Base-by-base conservation (phyloP, 345 rosid genomes). In the Nasturtium officinale region DNA sequence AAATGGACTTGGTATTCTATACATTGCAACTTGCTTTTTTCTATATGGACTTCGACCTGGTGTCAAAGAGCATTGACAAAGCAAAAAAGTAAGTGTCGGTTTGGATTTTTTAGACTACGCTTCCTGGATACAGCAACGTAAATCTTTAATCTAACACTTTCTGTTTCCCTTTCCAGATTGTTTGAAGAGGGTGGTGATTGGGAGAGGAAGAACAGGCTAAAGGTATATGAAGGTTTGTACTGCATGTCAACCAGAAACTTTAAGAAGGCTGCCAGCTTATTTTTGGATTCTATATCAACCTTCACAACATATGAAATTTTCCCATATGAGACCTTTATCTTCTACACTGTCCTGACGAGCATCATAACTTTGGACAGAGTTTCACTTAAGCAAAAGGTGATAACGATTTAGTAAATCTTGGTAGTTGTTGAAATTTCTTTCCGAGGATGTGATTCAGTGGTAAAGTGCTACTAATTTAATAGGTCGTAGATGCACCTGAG, bases 141-240 rank as follows among this genome's bases (percentile, higher is more conserved):
- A 52, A 21, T 61, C 50, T 55, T 48, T 45, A 51, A 26, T 29
- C 37, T 47, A 21, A 72, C 15, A 51, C 45, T 48, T 51, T 65
- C 38, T 32, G 38, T 37, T 25, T 59, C 40, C 66, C 51, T 38
- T 76, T 75, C 35, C 81, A 96, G 99, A 73, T 87, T 96, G 85
- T 96, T 96, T 83, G 99, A 96, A 80, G 99, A 89, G 82, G 99
- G 99, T 78, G 99, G 98, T 80, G 99, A 96, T 63, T 96, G 99
- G 99, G 99, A 96, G 79, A 89, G 91, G 86, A 96, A 96, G 87
- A 96, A 96, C 73, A 84, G 97, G 40, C 82, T 96, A 74, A 96
- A 96, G 86, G 99, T 92, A 61, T 96, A 96, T 13, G 98, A 92
- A 82, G 99, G 99, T 78, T 68, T 96, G 80, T 87, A 83, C 57